Evolutionary conservation across 345 rosid species (phyloP), one percentile per base, ranked within the genome.

Genomic region (Pugionium cornutum): DNA sequence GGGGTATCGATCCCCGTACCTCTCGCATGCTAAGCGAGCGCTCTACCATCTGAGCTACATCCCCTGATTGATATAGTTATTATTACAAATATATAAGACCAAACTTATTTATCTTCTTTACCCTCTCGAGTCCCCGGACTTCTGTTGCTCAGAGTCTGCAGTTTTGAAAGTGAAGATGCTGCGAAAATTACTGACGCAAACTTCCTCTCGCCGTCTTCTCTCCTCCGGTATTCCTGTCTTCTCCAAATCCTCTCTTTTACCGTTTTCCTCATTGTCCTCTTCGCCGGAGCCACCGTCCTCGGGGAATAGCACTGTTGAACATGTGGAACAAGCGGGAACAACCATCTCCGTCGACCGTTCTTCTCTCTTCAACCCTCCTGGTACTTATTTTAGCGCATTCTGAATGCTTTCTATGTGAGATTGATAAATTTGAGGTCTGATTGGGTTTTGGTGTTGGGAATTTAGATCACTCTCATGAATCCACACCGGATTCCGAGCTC

Each of bases 1-100:
- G 84, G 84, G 86, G 86, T 79, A 88, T 86, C 89, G 85, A 84
- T 80, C 86, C 91, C 87, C 76, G 85, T 82, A 67, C 86, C 92
- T 84, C 97, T 88, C 85, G 84, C 88, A 83, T 89, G 90, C 87
- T 83, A 87, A 85, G 87, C 89, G 83, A 86, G 90, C 86, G 86
- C 88, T 86, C 89, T 86, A 86, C 89, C 96, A 88, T 82, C 86
- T 88, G 91, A 90, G 89, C 89, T 83, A 83, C 86, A 82, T 80
- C 88, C 88, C 86, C 88, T 37, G n/a, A 18, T 18, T 18, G 18
- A 18, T 18, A 0, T 18, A 18, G 18, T 18, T 18, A 0, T 0
- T 18, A 18, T 18, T 18, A 18, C 18, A 18, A 18, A 18, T 18
- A 18, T 0, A 18, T 18, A 18, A 0, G 18, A 18, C 0, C 18